Evolutionary conservation across 2,329 filamentous ascomycete genomes (phyloP).

Genomic region (Botryotinia calthae): DNA sequence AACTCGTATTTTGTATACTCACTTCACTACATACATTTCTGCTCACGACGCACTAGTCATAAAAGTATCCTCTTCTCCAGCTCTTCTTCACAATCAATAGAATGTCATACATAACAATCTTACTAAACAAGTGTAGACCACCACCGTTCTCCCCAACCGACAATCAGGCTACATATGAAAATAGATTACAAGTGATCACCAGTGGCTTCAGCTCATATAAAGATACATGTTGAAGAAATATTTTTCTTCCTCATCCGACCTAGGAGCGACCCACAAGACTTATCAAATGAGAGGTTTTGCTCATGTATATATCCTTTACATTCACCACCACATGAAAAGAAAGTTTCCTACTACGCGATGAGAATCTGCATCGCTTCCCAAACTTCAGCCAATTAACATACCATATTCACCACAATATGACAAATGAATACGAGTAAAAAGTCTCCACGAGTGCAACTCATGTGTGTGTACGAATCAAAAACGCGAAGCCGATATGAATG

Average conservation of each 20-base stretch:
- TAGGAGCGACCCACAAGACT: background rate
- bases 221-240: background rate
- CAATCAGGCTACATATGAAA: background rate
- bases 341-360: background rate
- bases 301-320: background rate
- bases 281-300: background rate
- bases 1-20: background rate
- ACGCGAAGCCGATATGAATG: background rate
- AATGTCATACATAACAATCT: background rate
- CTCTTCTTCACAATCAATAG: background rate
- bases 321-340: background rate
- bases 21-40: background rate
- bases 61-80: background rate
- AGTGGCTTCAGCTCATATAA: too few species aligned
- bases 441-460: too few species aligned
- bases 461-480: background rate
- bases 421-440: background rate
- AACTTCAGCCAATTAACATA: background rate
- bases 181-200: background rate
- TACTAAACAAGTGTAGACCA: background rate
- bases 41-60: background rate
- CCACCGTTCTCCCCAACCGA: background rate
- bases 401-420: background rate
- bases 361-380: background rate
- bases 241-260: background rate